Conservation (phyloP, 768 basidiomycete genomes). For the Tylopilus vinaceipallidus region DNA sequence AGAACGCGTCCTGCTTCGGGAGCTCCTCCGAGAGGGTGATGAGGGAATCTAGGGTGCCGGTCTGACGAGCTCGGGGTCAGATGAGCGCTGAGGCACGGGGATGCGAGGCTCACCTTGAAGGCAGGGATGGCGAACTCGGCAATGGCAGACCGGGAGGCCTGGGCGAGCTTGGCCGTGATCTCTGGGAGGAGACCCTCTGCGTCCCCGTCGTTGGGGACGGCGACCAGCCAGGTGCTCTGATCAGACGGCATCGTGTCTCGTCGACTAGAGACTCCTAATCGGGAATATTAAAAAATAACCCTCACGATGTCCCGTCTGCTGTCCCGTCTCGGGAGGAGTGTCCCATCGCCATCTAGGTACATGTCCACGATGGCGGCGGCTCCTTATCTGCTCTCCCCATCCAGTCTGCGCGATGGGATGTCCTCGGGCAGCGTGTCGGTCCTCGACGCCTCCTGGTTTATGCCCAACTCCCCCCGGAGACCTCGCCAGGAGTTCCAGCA, state of each 20-base stretch:
- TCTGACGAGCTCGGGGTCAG: constrained; percentile 45
- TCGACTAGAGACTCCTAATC: no score
- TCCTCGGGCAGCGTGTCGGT: constrained; percentile 37
- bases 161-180: constrained; percentile 56
- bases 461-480: constrained; percentile 82
- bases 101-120: constrained; percentile 72
- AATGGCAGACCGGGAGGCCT: constrained; percentile 56
- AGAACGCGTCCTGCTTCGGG: constrained; percentile 86
- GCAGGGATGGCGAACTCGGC: constrained; percentile 74
- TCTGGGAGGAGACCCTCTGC: constrained; percentile 72
- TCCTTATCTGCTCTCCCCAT: constrained; percentile 54
- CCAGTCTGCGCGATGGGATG: constrained; percentile 40
- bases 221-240: constrained; percentile 91
- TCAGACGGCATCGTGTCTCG: constrained; percentile 79
- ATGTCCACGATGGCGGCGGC: constrained; percentile 40
- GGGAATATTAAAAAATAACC: no score
- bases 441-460: constrained; percentile 88
- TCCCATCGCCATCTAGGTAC: constrained; percentile 17
- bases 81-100: constrained; percentile 7
- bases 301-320: no score
- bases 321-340: constrained; percentile 9
- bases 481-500: constrained; percentile 64
- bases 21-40: constrained; percentile 88
- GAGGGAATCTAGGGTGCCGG: constrained; percentile 89
- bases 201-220: constrained; percentile 85